Percentiles rank a stretch among this genome's conserved stretches.
Evolutionary conservation across 768 basidiomycete genomes (phyloP).

Genomic region (Neoboletus brunneissimus): DNA sequence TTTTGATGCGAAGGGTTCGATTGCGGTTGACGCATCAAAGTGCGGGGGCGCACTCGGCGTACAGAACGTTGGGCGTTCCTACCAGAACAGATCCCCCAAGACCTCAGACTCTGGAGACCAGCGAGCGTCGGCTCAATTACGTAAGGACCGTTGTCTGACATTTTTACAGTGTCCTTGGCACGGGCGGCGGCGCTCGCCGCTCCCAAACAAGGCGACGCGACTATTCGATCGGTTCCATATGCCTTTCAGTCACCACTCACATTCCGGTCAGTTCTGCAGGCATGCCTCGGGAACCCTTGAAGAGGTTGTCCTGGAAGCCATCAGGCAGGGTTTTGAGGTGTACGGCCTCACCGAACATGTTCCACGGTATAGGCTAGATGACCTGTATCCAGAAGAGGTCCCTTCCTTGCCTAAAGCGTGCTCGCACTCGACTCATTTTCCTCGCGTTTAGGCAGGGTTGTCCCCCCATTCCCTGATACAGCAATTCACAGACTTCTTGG

Average conservation of each 20-base stretch:
- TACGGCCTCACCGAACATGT: conserved; percentile 93
- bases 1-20: conserved; percentile 18
- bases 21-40: conserved; percentile 21
- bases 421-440: conserved; percentile 13
- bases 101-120: no score
- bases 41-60: conserved; percentile 9
- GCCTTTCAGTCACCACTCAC: conserved; percentile 83
- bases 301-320: conserved; percentile 78
- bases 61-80: no score
- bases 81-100: no score
- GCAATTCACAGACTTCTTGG: conserved; percentile 73
- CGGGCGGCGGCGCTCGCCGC: background rate
- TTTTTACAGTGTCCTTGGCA: conserved; percentile 4
- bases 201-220: background rate
- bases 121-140: conserved; percentile 7
- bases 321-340: conserved; percentile 69
- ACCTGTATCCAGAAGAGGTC: conserved; percentile 97
- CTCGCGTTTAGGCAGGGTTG: conserved; percentile 48
- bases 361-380: conserved; percentile 75
- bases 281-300: conserved; percentile 82
- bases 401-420: conserved; percentile 11
- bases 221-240: conserved; percentile 27
- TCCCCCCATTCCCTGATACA: conserved; percentile 47
- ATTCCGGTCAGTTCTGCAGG: conserved; percentile 92
- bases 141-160: conserved; percentile 9